These are phyloP conservation scores for Leucosporidium creatinivorum DNA, from an alignment of 768 basidiomycete genomes.

Conservation along the genomic window DNA sequence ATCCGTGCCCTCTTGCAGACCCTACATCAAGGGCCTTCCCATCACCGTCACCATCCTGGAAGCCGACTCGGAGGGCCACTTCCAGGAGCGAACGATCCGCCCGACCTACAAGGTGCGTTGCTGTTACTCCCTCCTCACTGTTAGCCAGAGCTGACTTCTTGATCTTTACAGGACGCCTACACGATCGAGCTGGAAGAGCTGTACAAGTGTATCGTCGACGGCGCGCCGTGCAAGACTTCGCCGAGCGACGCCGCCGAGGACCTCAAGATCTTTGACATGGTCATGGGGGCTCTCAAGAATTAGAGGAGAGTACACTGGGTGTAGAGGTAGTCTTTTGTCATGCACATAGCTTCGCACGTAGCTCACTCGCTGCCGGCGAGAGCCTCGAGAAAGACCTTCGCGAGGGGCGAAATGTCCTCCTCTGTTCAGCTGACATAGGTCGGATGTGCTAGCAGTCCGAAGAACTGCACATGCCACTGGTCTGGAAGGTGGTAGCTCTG, in stretches of 20 bases:
- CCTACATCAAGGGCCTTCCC: constrained; percentile 40
- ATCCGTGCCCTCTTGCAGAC: constrained; percentile 8
- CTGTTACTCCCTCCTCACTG: too few relatives aligned
- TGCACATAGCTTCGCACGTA: too few relatives aligned
- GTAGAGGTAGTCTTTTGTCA: not conserved
- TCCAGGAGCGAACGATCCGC: constrained; percentile 34
- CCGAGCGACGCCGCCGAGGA: constrained; percentile 38
- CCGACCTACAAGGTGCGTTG: constrained; percentile 31
- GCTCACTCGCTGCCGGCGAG: too few relatives aligned
- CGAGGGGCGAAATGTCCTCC: too few relatives aligned
- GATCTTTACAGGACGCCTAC: constrained; percentile 34
- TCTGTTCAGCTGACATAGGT: too few relatives aligned
- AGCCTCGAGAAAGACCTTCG: too few relatives aligned
- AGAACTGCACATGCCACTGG: too few relatives aligned
- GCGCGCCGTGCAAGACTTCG: constrained; percentile 34
- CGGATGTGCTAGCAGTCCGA: too few relatives aligned
- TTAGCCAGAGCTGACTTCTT: too few relatives aligned
- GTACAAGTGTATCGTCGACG: constrained; percentile 32
- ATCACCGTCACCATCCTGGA: constrained; percentile 35
- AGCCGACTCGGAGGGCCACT: constrained; percentile 28
- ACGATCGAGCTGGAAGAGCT: constrained; percentile 36
- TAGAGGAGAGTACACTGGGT: not conserved
- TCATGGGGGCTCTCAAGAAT: constrained; percentile 37
- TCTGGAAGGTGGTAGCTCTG: too few relatives aligned
- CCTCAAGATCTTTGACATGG: constrained; percentile 34